Conservation (phyloP, 371 early-diverging fungal species). For the Umbelopsis sp. region DNA sequence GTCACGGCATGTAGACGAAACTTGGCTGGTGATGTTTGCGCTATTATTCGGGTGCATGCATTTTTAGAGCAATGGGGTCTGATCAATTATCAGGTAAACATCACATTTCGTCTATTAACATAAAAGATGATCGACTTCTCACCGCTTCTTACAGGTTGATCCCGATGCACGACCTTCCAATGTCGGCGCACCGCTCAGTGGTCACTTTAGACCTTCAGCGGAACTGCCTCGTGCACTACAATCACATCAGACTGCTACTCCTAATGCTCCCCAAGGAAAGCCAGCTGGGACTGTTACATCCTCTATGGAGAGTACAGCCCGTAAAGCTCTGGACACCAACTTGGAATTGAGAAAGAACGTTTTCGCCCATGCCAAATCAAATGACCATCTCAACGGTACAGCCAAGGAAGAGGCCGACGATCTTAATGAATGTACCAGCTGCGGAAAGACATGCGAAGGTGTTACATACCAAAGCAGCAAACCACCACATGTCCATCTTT, state of each 20-base stretch:
- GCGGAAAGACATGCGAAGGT: constrained; percentile 76
- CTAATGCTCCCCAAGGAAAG: neutral
- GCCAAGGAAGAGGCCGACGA: constrained; percentile 85
- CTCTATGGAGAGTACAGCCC: neutral
- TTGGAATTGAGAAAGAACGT: constrained; percentile 53
- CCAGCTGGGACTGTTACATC: neutral
- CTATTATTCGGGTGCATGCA: constrained; percentile 95
- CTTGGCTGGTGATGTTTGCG: constrained; percentile 95
- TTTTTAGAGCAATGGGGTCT: constrained; percentile 99
- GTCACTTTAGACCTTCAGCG: constrained; percentile 88
- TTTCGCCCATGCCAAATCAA: constrained; percentile 34
- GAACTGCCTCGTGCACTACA: constrained; percentile 84
- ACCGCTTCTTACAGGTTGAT: constrained; percentile 66
- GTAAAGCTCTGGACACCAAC: constrained; percentile 25
- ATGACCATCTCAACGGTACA: constrained; percentile 66
- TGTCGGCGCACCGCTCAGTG: constrained; percentile 88
- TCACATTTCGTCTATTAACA: neutral
- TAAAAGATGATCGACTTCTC: neutral
- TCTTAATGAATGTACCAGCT: constrained; percentile 70
- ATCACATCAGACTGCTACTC: constrained; percentile 18
- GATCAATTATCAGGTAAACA: constrained; percentile 94
- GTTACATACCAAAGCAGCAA: constrained; percentile 72
- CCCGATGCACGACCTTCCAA: constrained; percentile 84
- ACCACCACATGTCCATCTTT: constrained; percentile 68
- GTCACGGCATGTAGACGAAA: constrained; percentile 96